Percentiles rank a stretch among this genome's conserved stretches.
These are phyloP conservation scores for Waltiozyma sp. DNA, from an alignment of 1,139 yeast species.

Conservation along the genomic window DNA sequence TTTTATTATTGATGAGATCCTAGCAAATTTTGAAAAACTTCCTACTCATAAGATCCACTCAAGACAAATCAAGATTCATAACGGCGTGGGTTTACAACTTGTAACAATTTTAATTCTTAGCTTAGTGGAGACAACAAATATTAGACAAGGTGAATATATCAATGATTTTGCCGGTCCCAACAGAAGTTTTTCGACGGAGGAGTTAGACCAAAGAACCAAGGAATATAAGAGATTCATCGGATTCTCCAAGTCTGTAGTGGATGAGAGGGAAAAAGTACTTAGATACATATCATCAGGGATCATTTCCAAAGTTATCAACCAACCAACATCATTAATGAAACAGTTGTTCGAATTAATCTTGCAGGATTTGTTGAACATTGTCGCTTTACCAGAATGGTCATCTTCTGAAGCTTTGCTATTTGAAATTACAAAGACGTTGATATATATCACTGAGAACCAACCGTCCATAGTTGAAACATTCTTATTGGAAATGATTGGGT, in stretches of 20 bases:
- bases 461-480: conserved; percentile 34
- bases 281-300: conserved; percentile 31
- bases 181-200: conserved; percentile 7
- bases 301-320: conserved; percentile 28
- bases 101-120: conserved; percentile 34
- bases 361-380: conserved; percentile 41
- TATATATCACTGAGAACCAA: conserved; percentile 27
- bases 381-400: conserved; percentile 51
- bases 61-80: conserved; percentile 30
- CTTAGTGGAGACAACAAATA: conserved; percentile 33
- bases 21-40: conserved; percentile 38
- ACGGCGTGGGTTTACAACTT: conserved; percentile 39
- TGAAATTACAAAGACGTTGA: conserved; percentile 31
- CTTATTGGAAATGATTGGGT: conserved; percentile 45
- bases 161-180: conserved; percentile 10
- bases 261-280: conserved; percentile 6
- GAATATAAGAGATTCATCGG: conserved; percentile 9
- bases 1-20: conserved; percentile 49
- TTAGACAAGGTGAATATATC: conserved; percentile 9
- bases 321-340: conserved; percentile 29
- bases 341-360: conserved; percentile 38
- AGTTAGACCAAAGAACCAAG: conserved; percentile 5
- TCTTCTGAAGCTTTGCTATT: conserved; percentile 39
- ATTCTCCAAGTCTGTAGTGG: background rate
- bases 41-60: conserved; percentile 33